Evolutionary conservation across 2,329 filamentous ascomycete species (phyloP).

Genomic region (Colletotrichum godetiae): DNA sequence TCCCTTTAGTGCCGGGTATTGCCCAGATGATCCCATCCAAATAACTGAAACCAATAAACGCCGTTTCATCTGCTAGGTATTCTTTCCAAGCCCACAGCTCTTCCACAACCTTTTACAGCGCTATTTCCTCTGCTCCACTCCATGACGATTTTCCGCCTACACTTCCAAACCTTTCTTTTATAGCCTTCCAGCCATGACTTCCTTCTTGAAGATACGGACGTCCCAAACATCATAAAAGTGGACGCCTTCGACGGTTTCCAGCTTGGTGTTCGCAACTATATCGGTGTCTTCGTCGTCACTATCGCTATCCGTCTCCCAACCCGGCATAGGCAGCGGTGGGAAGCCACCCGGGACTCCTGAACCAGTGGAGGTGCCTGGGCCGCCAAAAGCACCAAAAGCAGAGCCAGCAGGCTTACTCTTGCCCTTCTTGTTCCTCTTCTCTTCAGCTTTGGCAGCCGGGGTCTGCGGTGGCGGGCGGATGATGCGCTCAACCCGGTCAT

Average conservation of each 20-base stretch:
- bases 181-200: conserved; percentile 58
- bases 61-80: neutral
- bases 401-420: conserved; percentile 37
- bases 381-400: conserved; percentile 16
- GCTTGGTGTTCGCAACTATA: conserved; percentile 40
- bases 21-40: conserved; percentile 8
- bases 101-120: neutral
- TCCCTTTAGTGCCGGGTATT: conserved; percentile 7
- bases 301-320: conserved; percentile 46
- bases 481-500: conserved; percentile 61
- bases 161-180: conserved; percentile 49
- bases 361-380: conserved; percentile 24
- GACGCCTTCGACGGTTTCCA: conserved; percentile 52
- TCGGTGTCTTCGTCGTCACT: conserved; percentile 47
- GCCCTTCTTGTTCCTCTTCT: conserved; percentile 37
- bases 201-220: conserved; percentile 69
- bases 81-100: neutral
- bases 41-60: neutral
- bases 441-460: conserved; percentile 42
- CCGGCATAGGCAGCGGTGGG: conserved; percentile 41
- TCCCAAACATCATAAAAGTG: conserved; percentile 58
- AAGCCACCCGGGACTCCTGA: conserved; percentile 35
- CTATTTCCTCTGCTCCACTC: neutral
- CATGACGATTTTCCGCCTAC: neutral
- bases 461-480: conserved; percentile 51